A percentile compares a stretch with the other conserved stretches of the same genome.
Conservation (phyloP, 129 eudicot species). For the Dittrichia graveolens region DNA sequence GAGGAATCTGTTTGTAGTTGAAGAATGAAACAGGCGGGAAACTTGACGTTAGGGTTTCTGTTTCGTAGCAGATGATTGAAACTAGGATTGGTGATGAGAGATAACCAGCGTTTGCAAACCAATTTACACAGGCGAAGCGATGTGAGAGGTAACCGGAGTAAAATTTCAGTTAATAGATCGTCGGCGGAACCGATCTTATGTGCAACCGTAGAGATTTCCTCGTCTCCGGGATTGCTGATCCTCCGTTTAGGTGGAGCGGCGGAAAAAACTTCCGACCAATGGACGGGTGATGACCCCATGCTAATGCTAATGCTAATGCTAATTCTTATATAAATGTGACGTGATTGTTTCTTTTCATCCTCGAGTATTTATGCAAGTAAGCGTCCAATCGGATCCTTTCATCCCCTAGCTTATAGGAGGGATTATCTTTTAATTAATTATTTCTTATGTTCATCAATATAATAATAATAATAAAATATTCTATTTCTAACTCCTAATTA, state of each 20-base stretch:
- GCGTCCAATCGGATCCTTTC: too few relatives aligned
- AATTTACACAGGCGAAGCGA: constrained; percentile 8
- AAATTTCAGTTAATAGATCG: constrained; percentile 2
- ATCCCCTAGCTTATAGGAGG: too few relatives aligned
- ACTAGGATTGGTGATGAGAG: constrained; percentile 3
- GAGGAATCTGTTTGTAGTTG: neutral
- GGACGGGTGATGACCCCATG: neutral
- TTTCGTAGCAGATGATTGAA: neutral
- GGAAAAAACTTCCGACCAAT: neutral
- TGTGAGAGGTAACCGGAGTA: constrained; percentile 13
- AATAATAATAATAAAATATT: too few relatives aligned
- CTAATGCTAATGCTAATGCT: too few relatives aligned
- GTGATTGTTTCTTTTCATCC: too few relatives aligned
- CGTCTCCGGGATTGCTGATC: constrained; percentile 2
- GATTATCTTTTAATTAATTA: too few relatives aligned
- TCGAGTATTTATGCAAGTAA: too few relatives aligned
- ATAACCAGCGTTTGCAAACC: constrained; percentile 17
- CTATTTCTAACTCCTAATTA: too few relatives aligned
- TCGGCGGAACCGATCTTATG: neutral
- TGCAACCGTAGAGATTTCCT: neutral
- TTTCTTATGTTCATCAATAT: too few relatives aligned
- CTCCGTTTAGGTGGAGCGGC: constrained; percentile 3
- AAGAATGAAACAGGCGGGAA: constrained; percentile 8
- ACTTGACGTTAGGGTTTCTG: constrained; percentile 3
- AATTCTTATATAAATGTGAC: too few relatives aligned